Evolutionary conservation across 768 basidiomycete genomes (phyloP), one percentile per base, ranked within the genome.

Genomic region (Amanita rubescens): DNA sequence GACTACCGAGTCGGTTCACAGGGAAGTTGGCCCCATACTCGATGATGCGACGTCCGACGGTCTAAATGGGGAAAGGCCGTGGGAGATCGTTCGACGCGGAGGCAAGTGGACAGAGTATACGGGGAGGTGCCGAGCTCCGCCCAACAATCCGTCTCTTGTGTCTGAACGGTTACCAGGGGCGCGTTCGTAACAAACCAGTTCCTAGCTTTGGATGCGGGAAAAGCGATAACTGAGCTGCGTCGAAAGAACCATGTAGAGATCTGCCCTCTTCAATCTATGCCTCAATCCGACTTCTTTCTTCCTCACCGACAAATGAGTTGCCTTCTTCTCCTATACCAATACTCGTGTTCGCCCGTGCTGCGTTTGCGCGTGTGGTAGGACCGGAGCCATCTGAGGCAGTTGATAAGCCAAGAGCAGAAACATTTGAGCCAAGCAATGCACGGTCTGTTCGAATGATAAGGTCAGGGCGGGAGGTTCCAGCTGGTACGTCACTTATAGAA

Each of bases 191-290:
- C n/a, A n/a, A n/a, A n/a, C n/a, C n/a, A n/a, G n/a, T n/a, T n/a
- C n/a, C n/a, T n/a, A 51, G 20, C 27, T n/a, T 32, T 19, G 51
- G 52, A 10, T 43, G 52, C 12, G 52, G 52, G 10, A 43, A 53
- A 11, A 46, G 15, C 10, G 52, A 53, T 11, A 53, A 14, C 27
- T 20, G 32, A 8, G 52, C 45, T 17, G 34, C 33, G 7, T 53
- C 52, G 33, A 53, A 46, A 12, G 52, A 53, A 5, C 24, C 30
- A 15, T 52, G 54, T 33, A 84, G 76, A 0, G 79, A 79, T 35
- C 84, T 75, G 33, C 85, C 74, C 57, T 87, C 84, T 48, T 82
- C 80, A 0, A 88, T 72, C 58, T 92, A 86, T 12, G 70, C 74
- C 1, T 78, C 77, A 56, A 88, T 87, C 38, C 79, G 75, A 45